A percentile compares a stretch with the other conserved stretches of the same genome.
Evolutionary conservation across 2,329 filamentous ascomycete genomes (phyloP).

Genomic region (Harringtonia lauricola): DNA sequence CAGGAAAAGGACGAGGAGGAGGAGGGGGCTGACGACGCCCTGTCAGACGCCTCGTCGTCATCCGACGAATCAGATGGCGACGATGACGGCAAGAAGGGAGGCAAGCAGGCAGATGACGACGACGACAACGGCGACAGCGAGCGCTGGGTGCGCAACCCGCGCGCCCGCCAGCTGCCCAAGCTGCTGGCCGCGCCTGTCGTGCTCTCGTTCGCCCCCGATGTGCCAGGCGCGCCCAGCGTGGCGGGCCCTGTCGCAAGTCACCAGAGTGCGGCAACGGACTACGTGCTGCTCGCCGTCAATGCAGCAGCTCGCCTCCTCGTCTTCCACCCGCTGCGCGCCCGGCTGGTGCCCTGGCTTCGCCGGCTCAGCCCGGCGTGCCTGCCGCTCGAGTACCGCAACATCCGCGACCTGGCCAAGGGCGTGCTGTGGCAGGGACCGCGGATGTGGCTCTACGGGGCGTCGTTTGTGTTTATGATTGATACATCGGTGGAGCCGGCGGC

Average conservation of each 20-base stretch:
- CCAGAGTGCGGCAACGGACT: slow-evolving; percentile 24
- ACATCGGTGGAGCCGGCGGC: slow-evolving; percentile 47
- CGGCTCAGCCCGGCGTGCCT: slow-evolving; percentile 68
- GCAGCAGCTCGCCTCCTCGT: slow-evolving; percentile 57
- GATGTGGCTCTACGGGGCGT: slow-evolving; percentile 78
- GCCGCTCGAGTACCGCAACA: slow-evolving; percentile 60
- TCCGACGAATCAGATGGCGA: slow-evolving; percentile 15
- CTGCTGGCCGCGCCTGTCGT: slow-evolving; percentile 54
- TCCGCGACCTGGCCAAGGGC: slow-evolving; percentile 73
- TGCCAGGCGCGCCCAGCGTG: slow-evolving; percentile 19
- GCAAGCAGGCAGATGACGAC: slow-evolving; percentile 8
- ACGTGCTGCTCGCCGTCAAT: slow-evolving; percentile 41
- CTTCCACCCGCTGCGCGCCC: slow-evolving; percentile 68
- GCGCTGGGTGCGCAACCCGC: slow-evolving; percentile 65
- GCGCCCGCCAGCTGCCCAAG: slow-evolving; percentile 56
- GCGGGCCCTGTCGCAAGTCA: slow-evolving; percentile 1
- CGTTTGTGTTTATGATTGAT: slow-evolving; percentile 90
- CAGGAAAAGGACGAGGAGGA: slow-evolving; percentile 22
- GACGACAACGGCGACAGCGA: background rate
- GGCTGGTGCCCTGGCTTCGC: slow-evolving; percentile 74
- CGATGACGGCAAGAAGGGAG: slow-evolving; percentile 32
- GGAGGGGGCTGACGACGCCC: slow-evolving; percentile 13
- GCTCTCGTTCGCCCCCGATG: slow-evolving; percentile 53
- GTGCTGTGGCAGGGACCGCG: slow-evolving; percentile 71
- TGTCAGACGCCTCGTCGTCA: slow-evolving; percentile 13